Evolutionary conservation across 2,329 filamentous ascomycete genomes (phyloP), one percentile per base, ranked within the genome.

Genomic region (Clarireedia monteithiana): DNA sequence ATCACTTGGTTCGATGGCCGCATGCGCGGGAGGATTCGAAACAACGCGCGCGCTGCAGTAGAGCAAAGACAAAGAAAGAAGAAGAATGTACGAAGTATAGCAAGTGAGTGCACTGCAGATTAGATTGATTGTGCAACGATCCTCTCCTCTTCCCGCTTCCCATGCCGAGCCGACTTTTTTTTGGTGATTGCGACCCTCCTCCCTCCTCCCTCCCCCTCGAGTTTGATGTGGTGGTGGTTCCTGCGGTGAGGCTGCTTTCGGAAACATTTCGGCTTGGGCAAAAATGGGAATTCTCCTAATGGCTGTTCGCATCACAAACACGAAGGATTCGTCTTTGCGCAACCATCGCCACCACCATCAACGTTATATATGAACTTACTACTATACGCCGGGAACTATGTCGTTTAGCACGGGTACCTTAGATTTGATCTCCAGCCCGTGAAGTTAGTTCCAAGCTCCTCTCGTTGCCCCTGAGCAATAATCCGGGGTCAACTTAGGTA

Each of bases 221-320:
- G 30, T 34, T 34, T 34, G 30, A 34, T 42, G 39, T 12, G 40
- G 23, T 44, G 40, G 27, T 36, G 17, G n/a, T 38, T 47, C 9
- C 17, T 50, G 38, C 52, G 38, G 52, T 50, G 52, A 55, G 17
- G 40, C 52, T 55, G 34, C 17, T 54, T 54, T 23, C 12, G 52
- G 51, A 34, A 36, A 24, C 26, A 23, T 34, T 23, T 15, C 39
- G n/a, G 17, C 20, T 30, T 24, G 49, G 10, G 17, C 6, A 10
- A 9, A 20, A 34, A 14, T 34, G 30, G 30, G 30, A 34, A 34
- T 34, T 34, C 30, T 34, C 30, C 30, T 34, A 34, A 34, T 34
- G 30, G 30, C 30, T 34, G 30, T 34, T 34, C 30, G 30, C 10
- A 34, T 34, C 30, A 34, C 30, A 44, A 44, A 44, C 15, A 20